Conservation (phyloP, 495 filamentous ascomycete species). For the Aspergillus sclerotiicarbonarius region DNA sequence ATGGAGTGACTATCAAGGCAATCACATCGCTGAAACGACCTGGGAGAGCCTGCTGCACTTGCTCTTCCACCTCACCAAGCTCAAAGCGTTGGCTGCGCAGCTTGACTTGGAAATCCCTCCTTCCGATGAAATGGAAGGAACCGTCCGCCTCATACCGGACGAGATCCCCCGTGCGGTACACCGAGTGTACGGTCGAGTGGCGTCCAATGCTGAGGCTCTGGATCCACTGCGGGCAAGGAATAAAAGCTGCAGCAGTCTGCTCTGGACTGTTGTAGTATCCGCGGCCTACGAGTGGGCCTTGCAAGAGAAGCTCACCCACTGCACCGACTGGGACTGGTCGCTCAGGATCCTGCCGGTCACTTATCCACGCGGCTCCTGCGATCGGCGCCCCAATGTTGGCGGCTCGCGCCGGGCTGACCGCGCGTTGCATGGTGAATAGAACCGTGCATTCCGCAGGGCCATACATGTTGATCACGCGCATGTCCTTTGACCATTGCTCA, state of each 20-base stretch:
- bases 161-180: conserved; percentile 50
- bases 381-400: conserved; percentile 22
- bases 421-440: conserved; percentile 3
- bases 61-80: conserved; percentile 45
- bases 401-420: not conserved
- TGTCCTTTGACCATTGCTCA: not conserved
- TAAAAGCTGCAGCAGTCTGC: conserved; percentile 44
- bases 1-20: conserved; percentile 9
- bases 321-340: conserved; percentile 52
- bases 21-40: conserved; percentile 21
- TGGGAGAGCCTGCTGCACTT: conserved; percentile 2
- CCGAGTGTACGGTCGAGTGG: conserved; percentile 2
- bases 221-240: conserved; percentile 27
- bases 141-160: conserved; percentile 47
- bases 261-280: conserved; percentile 48
- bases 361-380: conserved; percentile 47
- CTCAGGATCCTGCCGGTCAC: conserved; percentile 50
- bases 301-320: conserved; percentile 60
- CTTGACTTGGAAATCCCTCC: conserved; percentile 56
- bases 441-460: conserved; percentile 18
- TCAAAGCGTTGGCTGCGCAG: conserved; percentile 54
- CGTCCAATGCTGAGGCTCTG: conserved; percentile 3
- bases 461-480: conserved; percentile 13
- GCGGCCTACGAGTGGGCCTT: conserved; percentile 53
- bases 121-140: conserved; percentile 44